phyloP scores from a whole-genome alignment of 805 yeast species.

The Millerozyma acaciae region DNA sequence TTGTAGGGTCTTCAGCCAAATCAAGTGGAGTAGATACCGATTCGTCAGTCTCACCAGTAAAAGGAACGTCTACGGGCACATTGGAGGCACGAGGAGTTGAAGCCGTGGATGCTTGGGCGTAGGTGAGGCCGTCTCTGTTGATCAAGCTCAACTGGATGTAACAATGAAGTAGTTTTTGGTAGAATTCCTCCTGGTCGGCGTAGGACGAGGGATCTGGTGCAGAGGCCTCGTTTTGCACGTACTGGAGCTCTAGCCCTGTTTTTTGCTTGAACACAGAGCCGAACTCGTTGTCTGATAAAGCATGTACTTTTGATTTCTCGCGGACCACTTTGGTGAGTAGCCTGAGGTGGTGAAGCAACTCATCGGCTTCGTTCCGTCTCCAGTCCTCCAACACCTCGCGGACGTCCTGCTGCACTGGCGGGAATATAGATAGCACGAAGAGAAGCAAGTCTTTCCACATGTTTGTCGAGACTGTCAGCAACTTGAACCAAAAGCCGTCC shows the following conservation, averaged over 20 bases:
- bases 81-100: no score
- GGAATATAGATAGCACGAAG: constrained; percentile 13
- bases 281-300: no score
- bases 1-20: no score
- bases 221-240: not conserved
- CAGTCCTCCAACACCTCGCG: constrained; percentile 12
- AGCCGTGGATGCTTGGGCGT: no score
- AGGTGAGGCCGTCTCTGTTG: no score
- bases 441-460: constrained; percentile 18
- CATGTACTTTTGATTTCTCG: no score
- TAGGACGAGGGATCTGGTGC: not conserved
- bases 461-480: constrained; percentile 10
- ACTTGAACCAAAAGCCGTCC: constrained; percentile 4
- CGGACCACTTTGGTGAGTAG: no score
- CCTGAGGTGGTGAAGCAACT: constrained; percentile 9
- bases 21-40: no score
- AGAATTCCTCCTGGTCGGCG: constrained; percentile 1
- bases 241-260: not conserved
- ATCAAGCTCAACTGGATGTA: constrained; percentile 1
- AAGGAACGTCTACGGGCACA: no score
- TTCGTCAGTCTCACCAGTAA: no score
- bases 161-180: constrained; percentile 3
- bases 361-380: constrained; percentile 15
- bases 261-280: no score
- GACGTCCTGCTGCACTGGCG: constrained; percentile 12